Evolutionary conservation across 257 asterid genomes (phyloP).

Genomic region (Nyctanthes arbortristis): DNA sequence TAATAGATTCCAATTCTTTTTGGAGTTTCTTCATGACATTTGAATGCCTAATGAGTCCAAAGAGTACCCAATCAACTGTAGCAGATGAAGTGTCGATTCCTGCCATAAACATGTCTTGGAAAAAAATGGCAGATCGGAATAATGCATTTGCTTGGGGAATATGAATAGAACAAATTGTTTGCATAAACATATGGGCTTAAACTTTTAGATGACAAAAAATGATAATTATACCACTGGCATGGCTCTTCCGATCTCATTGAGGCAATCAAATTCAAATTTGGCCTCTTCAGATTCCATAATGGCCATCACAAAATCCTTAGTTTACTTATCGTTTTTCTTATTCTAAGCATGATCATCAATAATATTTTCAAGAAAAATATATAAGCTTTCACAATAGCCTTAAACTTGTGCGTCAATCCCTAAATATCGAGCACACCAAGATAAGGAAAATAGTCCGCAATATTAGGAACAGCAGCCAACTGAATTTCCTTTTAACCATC

Average conservation of each 20-base stretch:
- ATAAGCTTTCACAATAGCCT: conserved; percentile 18
- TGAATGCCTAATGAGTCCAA: too few relatives aligned
- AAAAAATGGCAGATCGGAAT: too few relatives aligned
- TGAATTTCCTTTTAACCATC: too few relatives aligned
- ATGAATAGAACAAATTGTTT: too few relatives aligned
- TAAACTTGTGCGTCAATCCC: conserved; percentile 29
- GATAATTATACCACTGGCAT: conserved; percentile 44
- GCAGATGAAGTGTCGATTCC: conserved; percentile 42
- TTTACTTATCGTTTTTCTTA: conserved; percentile 12
- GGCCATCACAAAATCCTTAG: conserved; percentile 32
- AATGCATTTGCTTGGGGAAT: too few relatives aligned
- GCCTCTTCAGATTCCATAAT: conserved; percentile 39
- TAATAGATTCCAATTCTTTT: conserved; percentile 25
- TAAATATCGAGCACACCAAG: conserved; percentile 35
- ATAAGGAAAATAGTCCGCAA: conserved; percentile 41
- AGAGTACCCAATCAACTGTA: conserved; percentile 34
- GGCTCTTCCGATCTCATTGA: conserved; percentile 43
- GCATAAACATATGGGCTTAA: too few relatives aligned
- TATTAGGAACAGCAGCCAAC: conserved; percentile 13
- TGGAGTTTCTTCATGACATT: conserved; percentile 35
- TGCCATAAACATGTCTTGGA: conserved; percentile 37
- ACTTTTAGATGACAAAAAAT: too few relatives aligned
- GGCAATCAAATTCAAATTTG: conserved; percentile 37
- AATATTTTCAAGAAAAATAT: too few relatives aligned
- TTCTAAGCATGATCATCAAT: conserved; percentile 35